A percentile compares a stretch with the other conserved stretches of the same genome.
phyloP scores from a whole-genome alignment of 345 rosid genomes.

The Brassica juncea region DNA sequence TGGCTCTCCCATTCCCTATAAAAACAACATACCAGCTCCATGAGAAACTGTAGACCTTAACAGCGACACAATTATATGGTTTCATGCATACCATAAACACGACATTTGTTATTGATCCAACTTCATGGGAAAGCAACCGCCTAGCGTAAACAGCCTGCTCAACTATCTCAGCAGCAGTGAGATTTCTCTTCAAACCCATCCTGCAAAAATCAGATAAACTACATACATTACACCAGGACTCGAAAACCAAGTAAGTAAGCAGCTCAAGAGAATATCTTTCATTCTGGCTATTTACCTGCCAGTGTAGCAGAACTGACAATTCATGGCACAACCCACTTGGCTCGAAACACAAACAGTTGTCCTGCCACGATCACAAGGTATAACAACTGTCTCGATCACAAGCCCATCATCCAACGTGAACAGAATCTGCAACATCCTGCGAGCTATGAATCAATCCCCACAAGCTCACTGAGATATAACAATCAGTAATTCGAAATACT shows the following conservation, averaged over 20 bases:
- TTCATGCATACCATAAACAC: constrained; percentile 78
- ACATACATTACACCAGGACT: background rate
- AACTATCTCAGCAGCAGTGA: constrained; percentile 82
- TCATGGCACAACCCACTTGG: constrained; percentile 95
- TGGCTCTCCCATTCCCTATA: constrained; percentile 99
- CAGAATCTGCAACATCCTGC: constrained; percentile 91
- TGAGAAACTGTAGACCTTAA: constrained; percentile 5
- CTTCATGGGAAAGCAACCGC: constrained; percentile 60
- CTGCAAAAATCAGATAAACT: constrained; percentile 36
- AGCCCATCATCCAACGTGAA: constrained; percentile 79
- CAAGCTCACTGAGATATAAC: background rate
- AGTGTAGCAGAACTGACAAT: constrained; percentile 94
- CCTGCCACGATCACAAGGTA: constrained; percentile 88
- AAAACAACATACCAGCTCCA: constrained; percentile 3
- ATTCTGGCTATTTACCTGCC: constrained; percentile 59
- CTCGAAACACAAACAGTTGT: constrained; percentile 92
- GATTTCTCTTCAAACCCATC: constrained; percentile 90
- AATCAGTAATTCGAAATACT: background rate
- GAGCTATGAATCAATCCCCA: constrained; percentile 48
- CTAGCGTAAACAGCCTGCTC: constrained; percentile 85
- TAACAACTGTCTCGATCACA: constrained; percentile 77
- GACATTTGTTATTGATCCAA: constrained; percentile 77
- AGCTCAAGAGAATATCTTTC: background rate
- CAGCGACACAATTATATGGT: background rate
- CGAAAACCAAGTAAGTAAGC: background rate